Percentiles rank a stretch among this genome's conserved stretches.
phyloP scores from a whole-genome alignment of 2,329 filamentous ascomycete species.

The Colletotrichum sp. region DNA sequence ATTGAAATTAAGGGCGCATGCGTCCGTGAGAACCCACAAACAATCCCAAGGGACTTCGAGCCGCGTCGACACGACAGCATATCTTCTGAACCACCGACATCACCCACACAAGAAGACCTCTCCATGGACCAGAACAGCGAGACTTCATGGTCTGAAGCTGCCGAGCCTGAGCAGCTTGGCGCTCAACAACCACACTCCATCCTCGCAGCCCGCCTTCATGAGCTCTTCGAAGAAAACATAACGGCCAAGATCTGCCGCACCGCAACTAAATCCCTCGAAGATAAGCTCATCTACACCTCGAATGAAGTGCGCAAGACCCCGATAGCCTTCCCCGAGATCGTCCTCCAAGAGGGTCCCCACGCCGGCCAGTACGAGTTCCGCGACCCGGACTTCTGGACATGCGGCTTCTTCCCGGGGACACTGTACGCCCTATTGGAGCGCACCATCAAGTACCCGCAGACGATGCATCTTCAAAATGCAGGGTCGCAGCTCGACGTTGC shows the following conservation, averaged over 20 bases:
- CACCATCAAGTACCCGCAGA: constrained; percentile 30
- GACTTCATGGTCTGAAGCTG: background rate
- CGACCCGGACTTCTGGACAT: constrained; percentile 45
- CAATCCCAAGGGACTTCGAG: rapidly evolving
- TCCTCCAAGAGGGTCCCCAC: constrained; percentile 30
- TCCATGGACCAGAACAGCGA: background rate
- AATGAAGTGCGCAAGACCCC: background rate
- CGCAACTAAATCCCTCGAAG: constrained; percentile 17
- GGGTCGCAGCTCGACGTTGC: background rate
- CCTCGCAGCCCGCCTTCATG: background rate
- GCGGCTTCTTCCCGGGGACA: constrained; percentile 45
- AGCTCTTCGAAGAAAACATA: constrained; percentile 15
- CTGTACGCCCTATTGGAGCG: constrained; percentile 41
- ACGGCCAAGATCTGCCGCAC: constrained; percentile 18
- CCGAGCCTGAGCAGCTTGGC: background rate
- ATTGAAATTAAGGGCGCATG: rapidly evolving
- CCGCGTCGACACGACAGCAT: background rate
- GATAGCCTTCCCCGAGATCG: constrained; percentile 34
- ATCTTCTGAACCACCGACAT: background rate
- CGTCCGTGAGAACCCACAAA: background rate
- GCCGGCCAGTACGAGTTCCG: constrained; percentile 31
- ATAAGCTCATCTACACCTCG: background rate
- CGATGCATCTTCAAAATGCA: background rate
- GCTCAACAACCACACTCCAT: background rate
- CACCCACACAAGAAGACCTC: background rate